These are phyloP conservation scores for Cyberlindnera mrakii DNA, from an alignment of 805 yeast species.

Conservation along the genomic window DNA sequence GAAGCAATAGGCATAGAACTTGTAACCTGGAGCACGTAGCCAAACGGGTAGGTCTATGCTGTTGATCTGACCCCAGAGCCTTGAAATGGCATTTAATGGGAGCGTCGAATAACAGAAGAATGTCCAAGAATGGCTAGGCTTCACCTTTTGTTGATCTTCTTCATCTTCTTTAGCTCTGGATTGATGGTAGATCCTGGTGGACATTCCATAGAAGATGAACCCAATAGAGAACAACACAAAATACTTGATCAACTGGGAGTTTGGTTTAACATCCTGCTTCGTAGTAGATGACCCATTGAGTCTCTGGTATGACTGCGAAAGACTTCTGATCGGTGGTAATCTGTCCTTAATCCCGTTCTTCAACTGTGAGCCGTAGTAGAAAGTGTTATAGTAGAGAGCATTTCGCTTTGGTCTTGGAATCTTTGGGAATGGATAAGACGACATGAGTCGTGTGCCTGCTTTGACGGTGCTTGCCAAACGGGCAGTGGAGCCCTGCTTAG, in stretches of 20 bases:
- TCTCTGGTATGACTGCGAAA: conserved; percentile 18
- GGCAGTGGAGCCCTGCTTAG: conserved; percentile 5
- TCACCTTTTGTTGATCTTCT: conserved; percentile 24
- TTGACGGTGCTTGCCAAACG: conserved; percentile 6
- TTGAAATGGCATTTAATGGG: conserved; percentile 84
- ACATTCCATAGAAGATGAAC: conserved; percentile 23
- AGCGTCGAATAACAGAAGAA: conserved; percentile 83
- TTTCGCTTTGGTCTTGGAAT: conserved; percentile 54
- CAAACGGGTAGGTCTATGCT: conserved; percentile 79
- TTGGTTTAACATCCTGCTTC: conserved; percentile 9
- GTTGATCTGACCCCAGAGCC: conserved; percentile 93
- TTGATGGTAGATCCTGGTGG: conserved; percentile 23
- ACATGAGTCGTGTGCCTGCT: conserved; percentile 15
- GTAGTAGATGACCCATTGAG: conserved; percentile 16
- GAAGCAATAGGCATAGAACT: conserved; percentile 69
- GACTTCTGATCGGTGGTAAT: conserved; percentile 23
- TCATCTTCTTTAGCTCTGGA: conserved; percentile 19
- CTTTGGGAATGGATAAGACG: conserved; percentile 40
- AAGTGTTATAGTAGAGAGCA: conserved; percentile 41
- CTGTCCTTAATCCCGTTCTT: conserved; percentile 24
- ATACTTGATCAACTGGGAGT: conserved; percentile 21
- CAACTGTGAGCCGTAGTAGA: conserved; percentile 30
- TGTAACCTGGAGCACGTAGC: conserved; percentile 78
- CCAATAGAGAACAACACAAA: conserved; percentile 24
- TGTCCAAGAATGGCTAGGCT: conserved; percentile 79